Evolutionary conservation across 768 basidiomycete species (phyloP).

Genomic region (Trametes gibbosa): DNA sequence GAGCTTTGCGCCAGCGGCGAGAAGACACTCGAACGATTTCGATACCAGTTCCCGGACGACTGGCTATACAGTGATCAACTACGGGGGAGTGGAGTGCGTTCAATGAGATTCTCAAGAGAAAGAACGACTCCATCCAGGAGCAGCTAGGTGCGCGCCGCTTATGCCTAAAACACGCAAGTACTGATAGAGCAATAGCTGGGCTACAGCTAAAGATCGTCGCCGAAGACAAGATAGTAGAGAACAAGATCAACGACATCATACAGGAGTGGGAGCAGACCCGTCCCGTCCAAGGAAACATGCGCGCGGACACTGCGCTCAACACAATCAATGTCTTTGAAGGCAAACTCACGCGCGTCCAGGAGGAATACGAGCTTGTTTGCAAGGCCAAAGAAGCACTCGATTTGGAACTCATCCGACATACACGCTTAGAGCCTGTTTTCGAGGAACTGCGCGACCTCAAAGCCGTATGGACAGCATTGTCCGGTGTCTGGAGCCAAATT

Average conservation of each 20-base stretch:
- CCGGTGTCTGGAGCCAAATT: constrained; percentile 95
- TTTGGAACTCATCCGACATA: constrained; percentile 85
- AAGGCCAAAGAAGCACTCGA: constrained; percentile 96
- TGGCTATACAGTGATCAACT: constrained; percentile 99
- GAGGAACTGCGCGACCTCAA: constrained; percentile 96
- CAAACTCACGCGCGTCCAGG: constrained; percentile 83
- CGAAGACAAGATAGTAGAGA: constrained; percentile 96
- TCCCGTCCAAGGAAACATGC: constrained; percentile 95
- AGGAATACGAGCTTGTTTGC: constrained; percentile 94
- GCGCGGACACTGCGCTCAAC: constrained; percentile 95
- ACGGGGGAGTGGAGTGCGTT: constrained; percentile 97
- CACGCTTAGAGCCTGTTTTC: constrained; percentile 88
- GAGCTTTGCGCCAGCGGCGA: constrained; percentile 93
- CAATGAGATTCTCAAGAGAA: constrained; percentile 95
- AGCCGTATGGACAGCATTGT: constrained; percentile 97
- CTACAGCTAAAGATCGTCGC: constrained; percentile 99
- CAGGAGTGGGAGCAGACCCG: constrained; percentile 94
- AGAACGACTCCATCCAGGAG: constrained; percentile 98
- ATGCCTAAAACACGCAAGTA: not conserved
- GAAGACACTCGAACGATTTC: constrained; percentile 94
- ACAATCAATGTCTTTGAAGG: constrained; percentile 94
- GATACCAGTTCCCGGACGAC: constrained; percentile 95
- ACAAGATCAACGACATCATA: constrained; percentile 89
- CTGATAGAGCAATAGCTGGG: constrained; percentile 55
- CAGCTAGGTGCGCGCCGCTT: constrained; percentile 69